Evolutionary conservation across 2,329 filamentous ascomycete genomes (phyloP).

Genomic region (Diaporthe vaccinii): DNA sequence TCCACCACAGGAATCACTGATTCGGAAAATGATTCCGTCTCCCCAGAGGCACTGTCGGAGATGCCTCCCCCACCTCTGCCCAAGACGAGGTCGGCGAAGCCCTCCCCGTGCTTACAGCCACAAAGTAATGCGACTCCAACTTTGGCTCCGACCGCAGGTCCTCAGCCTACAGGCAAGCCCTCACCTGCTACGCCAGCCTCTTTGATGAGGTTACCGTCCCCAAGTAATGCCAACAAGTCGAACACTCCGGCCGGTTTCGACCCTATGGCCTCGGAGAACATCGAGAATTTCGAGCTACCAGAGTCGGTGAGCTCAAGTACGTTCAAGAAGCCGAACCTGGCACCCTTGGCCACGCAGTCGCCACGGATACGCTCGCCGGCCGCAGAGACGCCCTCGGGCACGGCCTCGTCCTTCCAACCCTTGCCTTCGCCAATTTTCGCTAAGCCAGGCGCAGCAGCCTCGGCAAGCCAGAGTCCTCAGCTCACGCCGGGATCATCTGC

Average conservation of each 20-base stretch:
- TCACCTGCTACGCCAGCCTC: constrained; percentile 89
- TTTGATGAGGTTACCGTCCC: constrained; percentile 80
- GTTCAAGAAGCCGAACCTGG: constrained; percentile 60
- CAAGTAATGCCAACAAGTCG: constrained; percentile 61
- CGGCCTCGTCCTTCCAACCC: constrained; percentile 64
- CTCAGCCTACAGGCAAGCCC: constrained; percentile 55
- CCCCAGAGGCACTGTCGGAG: constrained; percentile 72
- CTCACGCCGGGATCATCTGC: constrained; percentile 67
- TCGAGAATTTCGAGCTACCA: constrained; percentile 76
- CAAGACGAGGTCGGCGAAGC: constrained; percentile 72
- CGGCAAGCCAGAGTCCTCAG: constrained; percentile 77
- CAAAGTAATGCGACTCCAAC: constrained; percentile 56
- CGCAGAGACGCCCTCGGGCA: constrained; percentile 58
- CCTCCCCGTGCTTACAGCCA: constrained; percentile 76
- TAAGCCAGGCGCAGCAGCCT: constrained; percentile 56
- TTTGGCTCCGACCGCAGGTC: constrained; percentile 35
- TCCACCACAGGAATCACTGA: constrained; percentile 63
- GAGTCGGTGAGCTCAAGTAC: constrained; percentile 72
- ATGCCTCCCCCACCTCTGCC: constrained; percentile 79
- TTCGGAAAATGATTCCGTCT: constrained; percentile 75
- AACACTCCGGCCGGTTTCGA: constrained; percentile 55
- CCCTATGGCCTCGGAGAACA: constrained; percentile 63
- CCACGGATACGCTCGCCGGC: constrained; percentile 55
- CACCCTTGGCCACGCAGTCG: constrained; percentile 61
- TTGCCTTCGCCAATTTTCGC: constrained; percentile 63